Evolutionary conservation across 805 yeast genomes (phyloP).

Genomic region (Candida ipomoeae): DNA sequence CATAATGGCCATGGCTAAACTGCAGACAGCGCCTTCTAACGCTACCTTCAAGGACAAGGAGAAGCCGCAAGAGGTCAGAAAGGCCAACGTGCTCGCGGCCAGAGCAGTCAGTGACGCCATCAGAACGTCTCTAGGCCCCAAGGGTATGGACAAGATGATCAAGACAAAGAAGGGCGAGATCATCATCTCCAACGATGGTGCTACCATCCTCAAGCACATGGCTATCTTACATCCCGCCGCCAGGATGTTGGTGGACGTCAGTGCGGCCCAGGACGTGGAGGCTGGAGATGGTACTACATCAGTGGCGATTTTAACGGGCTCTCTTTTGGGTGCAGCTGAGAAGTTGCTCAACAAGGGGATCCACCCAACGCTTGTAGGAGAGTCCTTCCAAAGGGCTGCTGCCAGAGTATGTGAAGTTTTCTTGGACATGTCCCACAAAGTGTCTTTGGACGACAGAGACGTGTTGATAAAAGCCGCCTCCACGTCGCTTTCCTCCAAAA

Average conservation of each 20-base stretch:
- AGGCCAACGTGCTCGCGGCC: slow-evolving; percentile 85
- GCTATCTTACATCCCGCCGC: slow-evolving; percentile 99
- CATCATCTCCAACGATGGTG: slow-evolving; percentile 96
- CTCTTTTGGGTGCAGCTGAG: slow-evolving; percentile 92
- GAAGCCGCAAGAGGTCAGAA: slow-evolving; percentile 92
- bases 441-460: slow-evolving; percentile 76
- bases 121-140: slow-evolving; percentile 94
- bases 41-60: slow-evolving; percentile 90
- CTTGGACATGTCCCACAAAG: slow-evolving; percentile 77
- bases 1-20: slow-evolving; percentile 18
- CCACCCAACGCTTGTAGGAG: slow-evolving; percentile 94
- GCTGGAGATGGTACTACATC: slow-evolving; percentile 99
- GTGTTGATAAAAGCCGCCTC: slow-evolving; percentile 87
- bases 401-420: slow-evolving; percentile 74
- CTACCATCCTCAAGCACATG: slow-evolving; percentile 94
- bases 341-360: slow-evolving; percentile 82
- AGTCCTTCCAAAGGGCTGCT: slow-evolving; percentile 88
- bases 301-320: slow-evolving; percentile 93
- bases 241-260: slow-evolving; percentile 90
- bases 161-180: slow-evolving; percentile 90
- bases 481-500: slow-evolving; percentile 90
- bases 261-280: slow-evolving; percentile 97
- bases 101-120: slow-evolving; percentile 94
- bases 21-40: slow-evolving; percentile 51
- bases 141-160: slow-evolving; percentile 99